These are phyloP conservation scores for Tranzscheliella williamsii DNA, from an alignment of 1,284 basidiomycete genomes.

Conservation along the genomic window DNA sequence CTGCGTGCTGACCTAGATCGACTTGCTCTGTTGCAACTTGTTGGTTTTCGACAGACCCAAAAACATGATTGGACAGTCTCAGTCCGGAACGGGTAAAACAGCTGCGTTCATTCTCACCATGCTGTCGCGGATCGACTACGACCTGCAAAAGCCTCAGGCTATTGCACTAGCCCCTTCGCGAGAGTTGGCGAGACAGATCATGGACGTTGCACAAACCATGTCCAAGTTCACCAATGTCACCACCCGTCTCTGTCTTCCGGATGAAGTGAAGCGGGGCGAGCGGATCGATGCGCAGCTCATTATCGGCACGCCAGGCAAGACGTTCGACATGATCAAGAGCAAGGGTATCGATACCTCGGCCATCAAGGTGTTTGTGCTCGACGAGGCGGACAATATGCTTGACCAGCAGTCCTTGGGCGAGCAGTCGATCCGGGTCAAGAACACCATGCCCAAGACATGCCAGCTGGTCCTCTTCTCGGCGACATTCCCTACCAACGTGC, in stretches of 20 bases:
- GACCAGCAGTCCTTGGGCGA: constrained; percentile 95
- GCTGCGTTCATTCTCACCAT: constrained; percentile 97
- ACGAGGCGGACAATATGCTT: constrained; percentile 99
- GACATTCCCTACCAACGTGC: constrained; percentile 93
- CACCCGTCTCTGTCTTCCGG: constrained; percentile 92
- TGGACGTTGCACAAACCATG: constrained; percentile 90
- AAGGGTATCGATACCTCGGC: constrained; percentile 69
- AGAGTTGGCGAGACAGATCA: constrained; percentile 95
- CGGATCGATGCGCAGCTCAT: constrained; percentile 85
- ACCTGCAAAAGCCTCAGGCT: constrained; percentile 76
- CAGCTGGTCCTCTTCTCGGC: constrained; percentile 98
- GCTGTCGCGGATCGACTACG: constrained; percentile 89
- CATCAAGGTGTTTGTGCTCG: constrained; percentile 91
- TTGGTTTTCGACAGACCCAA: constrained; percentile 73
- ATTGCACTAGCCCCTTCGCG: constrained; percentile 72
- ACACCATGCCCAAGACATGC: constrained; percentile 69
- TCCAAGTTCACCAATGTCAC: constrained; percentile 91
- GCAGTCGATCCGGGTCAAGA: constrained; percentile 91
- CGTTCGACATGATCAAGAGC: constrained; percentile 73
- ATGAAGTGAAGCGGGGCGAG: constrained; percentile 70
- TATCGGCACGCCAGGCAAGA: constrained; percentile 94
- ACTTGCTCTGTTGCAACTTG: background rate
- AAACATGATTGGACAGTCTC: constrained; percentile 99
- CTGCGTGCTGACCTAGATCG: background rate
- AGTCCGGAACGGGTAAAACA: constrained; percentile 98